phyloP scores from a whole-genome alignment of 306 rosid species.

The Cucurbita pepo region DNA sequence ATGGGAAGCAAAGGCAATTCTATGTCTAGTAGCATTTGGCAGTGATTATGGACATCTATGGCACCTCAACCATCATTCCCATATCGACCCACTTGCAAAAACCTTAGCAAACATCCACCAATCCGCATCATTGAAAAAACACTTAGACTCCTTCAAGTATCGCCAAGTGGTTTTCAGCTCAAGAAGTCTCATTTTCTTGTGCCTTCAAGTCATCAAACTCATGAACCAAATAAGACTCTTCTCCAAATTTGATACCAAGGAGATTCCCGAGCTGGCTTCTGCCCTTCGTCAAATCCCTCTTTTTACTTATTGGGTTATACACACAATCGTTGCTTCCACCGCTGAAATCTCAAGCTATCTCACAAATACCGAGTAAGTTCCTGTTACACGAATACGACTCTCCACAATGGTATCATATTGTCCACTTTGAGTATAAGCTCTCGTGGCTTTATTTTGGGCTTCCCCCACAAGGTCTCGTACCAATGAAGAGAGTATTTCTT shows the following conservation, averaged over 20 bases:
- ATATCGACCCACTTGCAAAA: not conserved
- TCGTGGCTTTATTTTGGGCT: too few species aligned
- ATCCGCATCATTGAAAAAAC: not conserved
- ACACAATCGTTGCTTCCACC: not conserved
- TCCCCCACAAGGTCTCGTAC: too few species aligned
- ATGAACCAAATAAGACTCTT: not conserved
- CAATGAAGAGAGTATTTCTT: too few species aligned
- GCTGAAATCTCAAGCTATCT: not conserved
- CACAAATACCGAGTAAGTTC: not conserved
- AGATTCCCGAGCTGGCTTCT: not conserved
- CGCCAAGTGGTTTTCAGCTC: not conserved
- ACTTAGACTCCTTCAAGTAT: not conserved
- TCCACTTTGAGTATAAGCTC: too few species aligned
- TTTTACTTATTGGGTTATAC: conserved; percentile 5
- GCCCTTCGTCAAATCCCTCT: not conserved
- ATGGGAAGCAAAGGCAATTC: conserved; percentile 8
- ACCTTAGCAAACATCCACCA: not conserved
- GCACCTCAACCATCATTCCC: not conserved
- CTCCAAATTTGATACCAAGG: not conserved
- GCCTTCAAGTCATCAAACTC: not conserved
- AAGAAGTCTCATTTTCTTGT: not conserved
- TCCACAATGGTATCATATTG: too few species aligned
- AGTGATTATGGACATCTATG: not conserved
- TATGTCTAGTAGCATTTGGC: not conserved
- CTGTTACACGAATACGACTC: too few species aligned